Conservation (phyloP, 495 filamentous ascomycete species). For the Penicillium pancosmium region DNA sequence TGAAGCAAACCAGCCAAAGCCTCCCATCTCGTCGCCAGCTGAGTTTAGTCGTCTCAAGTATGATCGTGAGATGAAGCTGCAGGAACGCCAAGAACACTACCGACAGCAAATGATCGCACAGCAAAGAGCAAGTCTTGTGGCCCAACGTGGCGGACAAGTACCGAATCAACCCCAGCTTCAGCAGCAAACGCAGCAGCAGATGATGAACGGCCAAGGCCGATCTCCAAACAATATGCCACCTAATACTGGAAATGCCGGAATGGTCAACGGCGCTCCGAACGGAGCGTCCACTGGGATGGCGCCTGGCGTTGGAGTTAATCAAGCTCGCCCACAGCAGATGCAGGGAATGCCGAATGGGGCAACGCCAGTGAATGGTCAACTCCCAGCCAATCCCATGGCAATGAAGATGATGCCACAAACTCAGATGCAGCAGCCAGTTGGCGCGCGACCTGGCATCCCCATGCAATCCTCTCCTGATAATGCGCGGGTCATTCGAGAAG, state of each 20-base stretch:
- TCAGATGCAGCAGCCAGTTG: constrained; percentile 64
- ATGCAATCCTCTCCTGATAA: constrained; percentile 56
- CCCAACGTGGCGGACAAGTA: constrained; percentile 48
- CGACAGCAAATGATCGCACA: constrained; percentile 63
- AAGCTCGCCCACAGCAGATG: constrained; percentile 41
- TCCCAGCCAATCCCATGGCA: constrained; percentile 57
- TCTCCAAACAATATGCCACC: constrained; percentile 43
- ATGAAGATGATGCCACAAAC: constrained; percentile 73
- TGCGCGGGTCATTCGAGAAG: constrained; percentile 59
- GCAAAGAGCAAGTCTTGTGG: constrained; percentile 55
- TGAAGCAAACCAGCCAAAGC: constrained; percentile 64
- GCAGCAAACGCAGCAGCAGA: constrained; percentile 33
- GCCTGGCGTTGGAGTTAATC: constrained; percentile 39
- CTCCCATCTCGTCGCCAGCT: constrained; percentile 69
- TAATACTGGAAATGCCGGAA: constrained; percentile 34
- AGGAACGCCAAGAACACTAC: constrained; percentile 71
- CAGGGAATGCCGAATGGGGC: constrained; percentile 42
- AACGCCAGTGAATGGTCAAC: constrained; percentile 44
- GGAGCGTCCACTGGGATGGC: constrained; percentile 44
- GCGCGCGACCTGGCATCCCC: constrained; percentile 62
- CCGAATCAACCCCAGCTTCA: constrained; percentile 31
- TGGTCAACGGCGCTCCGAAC: constrained; percentile 36
- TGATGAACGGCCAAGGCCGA: constrained; percentile 45
- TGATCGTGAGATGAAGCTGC: constrained; percentile 77
- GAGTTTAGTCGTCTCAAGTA: constrained; percentile 87